These are phyloP conservation scores for Bipolaris cookei DNA, from an alignment of 2,329 filamentous ascomycete genomes.

Conservation along the genomic window DNA sequence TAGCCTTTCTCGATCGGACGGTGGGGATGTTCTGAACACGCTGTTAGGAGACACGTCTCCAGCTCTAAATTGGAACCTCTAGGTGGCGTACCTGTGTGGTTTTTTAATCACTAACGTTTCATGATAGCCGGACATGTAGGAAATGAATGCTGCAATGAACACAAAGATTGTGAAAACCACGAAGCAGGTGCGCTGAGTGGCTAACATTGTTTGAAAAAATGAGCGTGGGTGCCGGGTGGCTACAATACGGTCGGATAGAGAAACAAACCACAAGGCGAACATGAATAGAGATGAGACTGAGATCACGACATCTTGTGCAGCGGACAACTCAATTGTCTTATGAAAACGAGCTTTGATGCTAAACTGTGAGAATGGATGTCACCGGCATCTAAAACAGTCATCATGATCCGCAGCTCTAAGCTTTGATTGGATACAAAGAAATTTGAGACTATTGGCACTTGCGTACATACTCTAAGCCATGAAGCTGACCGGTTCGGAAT, in stretches of 20 bases:
- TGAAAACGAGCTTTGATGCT: background rate
- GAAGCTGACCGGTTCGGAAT: background rate
- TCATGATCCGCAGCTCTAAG: background rate
- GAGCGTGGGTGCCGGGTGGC: background rate
- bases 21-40: conserved; percentile 9
- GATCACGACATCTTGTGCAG: background rate
- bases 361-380: background rate
- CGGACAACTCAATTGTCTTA: background rate
- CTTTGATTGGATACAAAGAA: background rate
- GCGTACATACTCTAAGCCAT: background rate
- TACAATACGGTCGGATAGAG: background rate
- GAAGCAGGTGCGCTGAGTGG: conserved; percentile 20
- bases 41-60: background rate
- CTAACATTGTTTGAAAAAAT: conserved; percentile 20
- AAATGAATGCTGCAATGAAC: conserved; percentile 14
- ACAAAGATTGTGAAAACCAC: conserved; percentile 21
- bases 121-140: conserved; percentile 19
- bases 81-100: conserved; percentile 16
- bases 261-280: background rate
- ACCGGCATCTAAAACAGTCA: background rate
- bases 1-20: conserved; percentile 22
- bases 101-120: conserved; percentile 1
- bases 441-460: background rate
- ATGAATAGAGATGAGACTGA: background rate
- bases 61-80: background rate